These are phyloP conservation scores for Mycena crocata DNA, from an alignment of 768 basidiomycete genomes.

Conservation along the genomic window DNA sequence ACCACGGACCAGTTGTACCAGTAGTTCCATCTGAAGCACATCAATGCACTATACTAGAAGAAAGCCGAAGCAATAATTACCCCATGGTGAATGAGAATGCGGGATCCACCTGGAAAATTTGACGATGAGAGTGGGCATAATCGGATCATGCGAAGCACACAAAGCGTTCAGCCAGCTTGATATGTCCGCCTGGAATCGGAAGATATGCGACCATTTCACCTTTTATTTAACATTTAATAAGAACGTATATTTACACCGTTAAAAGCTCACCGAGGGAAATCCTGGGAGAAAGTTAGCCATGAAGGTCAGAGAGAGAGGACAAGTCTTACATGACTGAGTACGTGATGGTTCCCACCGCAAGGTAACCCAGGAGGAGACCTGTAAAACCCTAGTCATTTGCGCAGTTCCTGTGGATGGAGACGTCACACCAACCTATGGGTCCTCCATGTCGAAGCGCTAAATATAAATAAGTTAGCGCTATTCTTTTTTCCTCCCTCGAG, in stretches of 20 bases:
- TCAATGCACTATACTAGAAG: too few relatives aligned
- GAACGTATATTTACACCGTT: too few relatives aligned
- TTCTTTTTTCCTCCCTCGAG: too few relatives aligned
- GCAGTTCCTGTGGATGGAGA: background rate
- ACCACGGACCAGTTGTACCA: conserved; percentile 66
- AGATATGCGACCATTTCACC: conserved; percentile 61
- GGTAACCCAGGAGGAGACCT: conserved; percentile 80
- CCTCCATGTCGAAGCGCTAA: conserved; percentile 63
- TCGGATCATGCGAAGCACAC: conserved; percentile 32
- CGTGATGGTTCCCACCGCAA: conserved; percentile 73
- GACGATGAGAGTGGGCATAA: background rate
- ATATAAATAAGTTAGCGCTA: background rate
- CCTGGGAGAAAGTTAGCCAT: conserved; percentile 45
- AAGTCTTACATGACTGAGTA: conserved; percentile 68
- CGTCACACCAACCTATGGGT: conserved; percentile 64
- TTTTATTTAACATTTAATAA: too few relatives aligned
- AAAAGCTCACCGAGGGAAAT: conserved; percentile 72
- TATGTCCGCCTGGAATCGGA: conserved; percentile 84
- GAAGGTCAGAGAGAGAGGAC: background rate
- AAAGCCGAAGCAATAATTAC: conserved; percentile 8
- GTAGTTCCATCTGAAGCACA: conserved; percentile 57
- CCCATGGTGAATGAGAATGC: conserved; percentile 73
- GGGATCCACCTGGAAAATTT: conserved; percentile 59
- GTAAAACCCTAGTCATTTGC: background rate
- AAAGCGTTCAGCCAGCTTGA: conserved; percentile 85